A percentile compares a stretch with the other conserved stretches of the same genome.
Conservation (phyloP, 768 basidiomycete species). For the Psilocybe azurescens region DNA sequence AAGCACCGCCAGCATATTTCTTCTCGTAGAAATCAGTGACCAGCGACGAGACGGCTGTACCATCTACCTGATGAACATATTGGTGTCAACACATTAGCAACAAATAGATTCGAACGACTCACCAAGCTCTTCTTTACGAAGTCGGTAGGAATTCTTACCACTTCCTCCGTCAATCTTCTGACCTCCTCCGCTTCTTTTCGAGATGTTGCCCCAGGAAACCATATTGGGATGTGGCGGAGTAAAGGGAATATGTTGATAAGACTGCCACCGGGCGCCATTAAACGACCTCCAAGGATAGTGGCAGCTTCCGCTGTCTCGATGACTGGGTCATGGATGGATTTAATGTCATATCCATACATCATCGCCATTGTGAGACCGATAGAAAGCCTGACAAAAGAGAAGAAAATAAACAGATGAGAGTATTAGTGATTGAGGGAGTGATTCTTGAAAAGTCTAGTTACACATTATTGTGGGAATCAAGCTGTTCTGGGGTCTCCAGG, state of each 20-base stretch:
- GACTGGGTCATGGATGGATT: slow-evolving; percentile 24
- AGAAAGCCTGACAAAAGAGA: neutral
- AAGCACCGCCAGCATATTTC: neutral
- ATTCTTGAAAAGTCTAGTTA: neutral
- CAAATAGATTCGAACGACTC: neutral
- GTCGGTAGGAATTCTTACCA: slow-evolving; percentile 4
- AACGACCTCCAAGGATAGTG: slow-evolving; percentile 13
- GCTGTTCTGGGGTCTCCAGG: slow-evolving; percentile 5
- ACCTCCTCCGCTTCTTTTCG: neutral
- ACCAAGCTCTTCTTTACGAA: slow-evolving; percentile 8
- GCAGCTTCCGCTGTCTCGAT: slow-evolving; percentile 26
- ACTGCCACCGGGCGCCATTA: slow-evolving; percentile 27
- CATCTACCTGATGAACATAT: slow-evolving; percentile 9
- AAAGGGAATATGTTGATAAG: slow-evolving; percentile 34
- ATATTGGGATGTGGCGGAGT: slow-evolving; percentile 40
- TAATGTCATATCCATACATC: slow-evolving; percentile 34
- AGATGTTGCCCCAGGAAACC: slow-evolving; percentile 28
- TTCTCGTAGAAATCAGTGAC: slow-evolving; percentile 18
- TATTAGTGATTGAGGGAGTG: neutral
- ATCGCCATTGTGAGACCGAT: slow-evolving; percentile 23
- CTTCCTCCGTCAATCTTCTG: neutral
- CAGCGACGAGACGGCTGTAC: slow-evolving; percentile 16
- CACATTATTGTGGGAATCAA: slow-evolving; percentile 7
- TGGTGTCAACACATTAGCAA: neutral
- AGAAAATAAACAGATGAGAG: neutral